Percentiles rank a stretch among this genome's conserved stretches.
These are phyloP conservation scores for Arthrobotrys megalospora DNA, from an alignment of 2,329 filamentous ascomycete genomes.

Conservation along the genomic window DNA sequence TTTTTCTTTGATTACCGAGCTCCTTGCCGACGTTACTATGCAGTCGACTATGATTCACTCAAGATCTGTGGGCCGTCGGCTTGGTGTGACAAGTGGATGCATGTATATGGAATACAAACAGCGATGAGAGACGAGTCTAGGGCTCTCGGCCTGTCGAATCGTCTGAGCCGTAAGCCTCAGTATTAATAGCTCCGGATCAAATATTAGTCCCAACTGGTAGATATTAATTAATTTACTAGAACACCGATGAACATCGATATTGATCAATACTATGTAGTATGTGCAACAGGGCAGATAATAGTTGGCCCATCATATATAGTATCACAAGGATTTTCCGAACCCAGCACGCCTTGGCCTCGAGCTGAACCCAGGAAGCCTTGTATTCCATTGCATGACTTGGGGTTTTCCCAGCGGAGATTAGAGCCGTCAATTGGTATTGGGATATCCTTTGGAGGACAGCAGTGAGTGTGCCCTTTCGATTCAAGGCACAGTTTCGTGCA, in stretches of 20 bases:
- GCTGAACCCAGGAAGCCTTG: slow-evolving; percentile 1
- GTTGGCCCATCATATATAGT: slow-evolving; percentile 8
- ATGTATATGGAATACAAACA: slow-evolving; percentile 2
- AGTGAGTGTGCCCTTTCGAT: not conserved
- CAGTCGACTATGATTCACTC: slow-evolving; percentile 8
- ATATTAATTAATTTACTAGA: not conserved
- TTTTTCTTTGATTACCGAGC: slow-evolving; percentile 36
- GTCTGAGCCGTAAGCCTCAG: not conserved
- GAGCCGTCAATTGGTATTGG: not conserved
- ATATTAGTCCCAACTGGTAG: slow-evolving; percentile 2
- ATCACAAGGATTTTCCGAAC: slow-evolving; percentile 6
- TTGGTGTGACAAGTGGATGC: slow-evolving; percentile 15
- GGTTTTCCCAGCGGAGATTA: slow-evolving; percentile 11
- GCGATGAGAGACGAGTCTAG: slow-evolving; percentile 20
- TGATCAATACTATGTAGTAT: not conserved
- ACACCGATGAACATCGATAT: not conserved
- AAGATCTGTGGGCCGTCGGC: slow-evolving; percentile 14
- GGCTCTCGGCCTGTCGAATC: slow-evolving; percentile 11
- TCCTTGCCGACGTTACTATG: slow-evolving; percentile 23
- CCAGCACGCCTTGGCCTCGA: slow-evolving; percentile 5
- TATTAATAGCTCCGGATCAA: slow-evolving; percentile 2
- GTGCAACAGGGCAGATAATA: slow-evolving; percentile 9
- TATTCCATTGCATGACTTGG: slow-evolving; percentile 2
- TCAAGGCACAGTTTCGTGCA: slow-evolving; percentile 11
- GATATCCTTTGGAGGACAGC: not conserved